A percentile compares a stretch with the other conserved stretches of the same genome.
Evolutionary conservation across 2,329 filamentous ascomycete species (phyloP).

Genomic region (Epichloe festucae): DNA sequence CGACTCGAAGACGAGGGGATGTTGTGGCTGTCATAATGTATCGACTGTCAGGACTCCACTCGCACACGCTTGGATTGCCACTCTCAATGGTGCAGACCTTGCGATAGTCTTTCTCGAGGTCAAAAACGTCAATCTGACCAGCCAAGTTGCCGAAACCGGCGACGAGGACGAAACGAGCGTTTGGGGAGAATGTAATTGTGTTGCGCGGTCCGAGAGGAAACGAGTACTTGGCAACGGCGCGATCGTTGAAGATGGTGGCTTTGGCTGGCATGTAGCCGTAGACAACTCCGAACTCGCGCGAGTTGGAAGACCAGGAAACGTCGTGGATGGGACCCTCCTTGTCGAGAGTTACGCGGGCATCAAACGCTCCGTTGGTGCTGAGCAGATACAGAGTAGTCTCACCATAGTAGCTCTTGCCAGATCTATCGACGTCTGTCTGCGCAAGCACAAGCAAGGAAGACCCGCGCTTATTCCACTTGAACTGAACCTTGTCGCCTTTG

Average conservation of each 20-base stretch:
- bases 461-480: constrained; percentile 93
- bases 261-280: constrained; percentile 99
- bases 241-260: constrained; percentile 92
- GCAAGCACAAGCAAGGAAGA: constrained; percentile 88
- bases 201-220: constrained; percentile 85
- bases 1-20: constrained; percentile 84
- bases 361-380: constrained; percentile 80
- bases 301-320: constrained; percentile 96
- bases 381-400: constrained; percentile 95
- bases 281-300: constrained; percentile 92
- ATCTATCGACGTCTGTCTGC: constrained; percentile 95
- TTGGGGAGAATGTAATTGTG: constrained; percentile 88
- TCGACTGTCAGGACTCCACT: constrained; percentile 93
- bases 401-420: constrained; percentile 98
- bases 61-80: constrained; percentile 88
- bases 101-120: constrained; percentile 82
- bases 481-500: constrained; percentile 96
- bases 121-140: constrained; percentile 95
- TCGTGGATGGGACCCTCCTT: constrained; percentile 98
- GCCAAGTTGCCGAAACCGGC: constrained; percentile 96
- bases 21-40: constrained; percentile 97
- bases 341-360: constrained; percentile 82
- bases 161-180: constrained; percentile 82
- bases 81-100: constrained; percentile 93
- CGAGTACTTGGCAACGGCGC: constrained; percentile 67